Evolutionary conservation across 78 protist species (phyloP).

Genomic region (Cavenderia fasciculata): DNA sequence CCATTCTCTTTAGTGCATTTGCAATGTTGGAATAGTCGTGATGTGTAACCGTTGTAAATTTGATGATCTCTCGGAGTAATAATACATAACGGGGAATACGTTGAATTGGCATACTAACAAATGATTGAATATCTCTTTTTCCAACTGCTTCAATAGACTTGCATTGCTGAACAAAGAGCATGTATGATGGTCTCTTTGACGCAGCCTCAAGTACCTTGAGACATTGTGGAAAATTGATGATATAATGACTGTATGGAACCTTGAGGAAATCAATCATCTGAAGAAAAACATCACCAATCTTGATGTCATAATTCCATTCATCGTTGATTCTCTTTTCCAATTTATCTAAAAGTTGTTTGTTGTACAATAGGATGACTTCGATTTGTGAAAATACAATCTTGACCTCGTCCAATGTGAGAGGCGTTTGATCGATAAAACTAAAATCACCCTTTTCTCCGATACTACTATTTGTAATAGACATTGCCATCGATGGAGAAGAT

Average conservation of each 20-base stretch:
- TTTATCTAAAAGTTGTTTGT: conserved; percentile 16
- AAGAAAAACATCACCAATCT: conserved; percentile 52
- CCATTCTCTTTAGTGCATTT: conserved; percentile 52
- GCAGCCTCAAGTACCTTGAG: conserved; percentile 42
- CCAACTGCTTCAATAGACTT: conserved; percentile 15
- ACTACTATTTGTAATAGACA: background rate
- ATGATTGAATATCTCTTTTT: conserved; percentile 52
- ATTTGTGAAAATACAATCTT: conserved; percentile 65
- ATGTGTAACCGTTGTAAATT: conserved; percentile 13
- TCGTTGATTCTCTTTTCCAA: background rate
- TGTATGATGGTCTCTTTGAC: conserved; percentile 33
- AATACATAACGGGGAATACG: conserved; percentile 75
- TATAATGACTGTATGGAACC: conserved; percentile 65
- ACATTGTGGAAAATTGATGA: conserved; percentile 27
- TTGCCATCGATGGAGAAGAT: background rate
- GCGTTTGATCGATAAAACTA: conserved; percentile 26
- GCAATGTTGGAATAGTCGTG: conserved; percentile 1
- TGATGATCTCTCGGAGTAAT: conserved; percentile 44
- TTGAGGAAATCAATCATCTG: conserved; percentile 57
- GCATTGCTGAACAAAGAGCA: conserved; percentile 38
- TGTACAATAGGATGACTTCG: conserved; percentile 32
- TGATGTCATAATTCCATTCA: background rate
- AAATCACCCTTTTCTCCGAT: background rate
- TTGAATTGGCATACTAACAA: conserved; percentile 78
- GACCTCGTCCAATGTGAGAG: conserved; percentile 21